These are phyloP conservation scores for Camelina neglecta DNA, from an alignment of 345 rosid genomes.

Conservation along the genomic window DNA sequence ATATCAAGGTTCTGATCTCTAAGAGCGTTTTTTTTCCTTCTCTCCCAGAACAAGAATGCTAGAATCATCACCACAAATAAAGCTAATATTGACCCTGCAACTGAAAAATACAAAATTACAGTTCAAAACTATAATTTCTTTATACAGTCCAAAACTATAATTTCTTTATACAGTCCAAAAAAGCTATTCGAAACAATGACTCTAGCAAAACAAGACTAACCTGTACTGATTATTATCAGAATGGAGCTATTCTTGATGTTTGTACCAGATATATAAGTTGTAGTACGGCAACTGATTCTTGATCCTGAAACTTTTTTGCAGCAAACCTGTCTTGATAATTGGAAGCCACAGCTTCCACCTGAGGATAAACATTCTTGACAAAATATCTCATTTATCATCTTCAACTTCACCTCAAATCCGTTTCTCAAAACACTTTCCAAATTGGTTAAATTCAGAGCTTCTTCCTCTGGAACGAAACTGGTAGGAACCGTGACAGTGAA, in stretches of 20 bases:
- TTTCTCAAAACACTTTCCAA: conserved; percentile 11
- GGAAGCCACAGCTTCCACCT: conserved; percentile 29
- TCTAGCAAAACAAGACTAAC: conserved; percentile 3
- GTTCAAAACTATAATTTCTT: neutral
- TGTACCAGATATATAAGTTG: neutral
- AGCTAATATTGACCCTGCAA: neutral
- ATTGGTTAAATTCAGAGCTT: too few relatives aligned
- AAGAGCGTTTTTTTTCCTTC: neutral
- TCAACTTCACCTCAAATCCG: conserved; percentile 48
- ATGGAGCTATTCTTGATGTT: neutral
- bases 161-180: neutral
- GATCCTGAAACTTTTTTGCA: conserved; percentile 14
- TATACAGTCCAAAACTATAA: neutral
- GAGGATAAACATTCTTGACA: conserved; percentile 13
- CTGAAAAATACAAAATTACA: neutral
- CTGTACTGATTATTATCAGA: conserved; percentile 5
- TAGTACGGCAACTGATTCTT: neutral
- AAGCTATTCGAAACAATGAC: neutral
- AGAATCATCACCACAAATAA: neutral
- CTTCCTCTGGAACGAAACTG: neutral
- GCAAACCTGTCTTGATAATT: neutral
- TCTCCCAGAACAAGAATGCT: neutral
- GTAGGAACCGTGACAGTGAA: conserved; percentile 17
- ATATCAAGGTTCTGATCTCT: neutral
- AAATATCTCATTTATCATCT: neutral